Base-by-base conservation (phyloP, 169 alveolate species). In the Eimeria sp. region DNA sequence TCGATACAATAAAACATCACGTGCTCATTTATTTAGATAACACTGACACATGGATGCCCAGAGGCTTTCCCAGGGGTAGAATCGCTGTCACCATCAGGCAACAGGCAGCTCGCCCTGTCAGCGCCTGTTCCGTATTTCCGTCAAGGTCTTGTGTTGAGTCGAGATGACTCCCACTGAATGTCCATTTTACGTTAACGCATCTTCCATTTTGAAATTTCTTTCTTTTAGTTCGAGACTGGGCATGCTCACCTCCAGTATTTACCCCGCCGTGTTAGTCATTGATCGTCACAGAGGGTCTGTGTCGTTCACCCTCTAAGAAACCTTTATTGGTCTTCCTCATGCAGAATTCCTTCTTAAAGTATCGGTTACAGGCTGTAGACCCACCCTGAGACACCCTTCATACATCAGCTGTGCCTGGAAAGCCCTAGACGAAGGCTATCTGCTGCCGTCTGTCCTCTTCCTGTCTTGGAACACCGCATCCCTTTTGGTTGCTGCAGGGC, bases 301-400 rank as follows among this genome's bases (percentile, higher is more conserved):
- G 87, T 47, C 65, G 87, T 47, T 25, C 25, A 49, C 61, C 45
- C 87, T 49, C 87, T 14, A 7, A 63, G 65, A 40, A 45, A n/a
- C 40, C 45, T 45, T n/a, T 76, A 1, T 43, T 76, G 87, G 63
- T n/a, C 61, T 76, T n/a, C 11, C 43, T 76, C 87, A 76, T 76
- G 87, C 63, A 43, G 57, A 20, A 25, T 18, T 25, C 87, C 22
- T 47, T 22, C 6, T 45, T 45, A 76, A 25, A 11, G 22, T 45
- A 76, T 76, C 87, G 61, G 11, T 43, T 76, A 47, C 30, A 20
- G 14, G 3, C 16, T 20, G 57, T 76, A 22, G 61, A 45, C 40
- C 87, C 65, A 45, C 87, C 87, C 43, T 76, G 65, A 76, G 40
- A 43, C 61, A 47, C 61, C n/a, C 61, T 45, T 49, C 87, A 25